Conservation (phyloP, 2,329 filamentous ascomycete genomes). For the Phoma sp. region DNA sequence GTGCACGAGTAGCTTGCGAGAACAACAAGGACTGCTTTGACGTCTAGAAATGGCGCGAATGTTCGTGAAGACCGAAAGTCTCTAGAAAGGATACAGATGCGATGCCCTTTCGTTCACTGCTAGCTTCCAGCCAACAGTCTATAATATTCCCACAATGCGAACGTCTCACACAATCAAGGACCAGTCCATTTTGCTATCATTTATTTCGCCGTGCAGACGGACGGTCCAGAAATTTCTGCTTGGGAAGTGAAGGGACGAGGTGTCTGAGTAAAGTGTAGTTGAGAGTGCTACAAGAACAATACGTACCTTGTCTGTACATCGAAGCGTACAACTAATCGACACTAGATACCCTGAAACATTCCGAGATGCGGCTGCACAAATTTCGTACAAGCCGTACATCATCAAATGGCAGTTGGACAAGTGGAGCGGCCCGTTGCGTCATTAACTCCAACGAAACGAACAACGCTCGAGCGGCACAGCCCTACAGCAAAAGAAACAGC, state of each 20-base stretch:
- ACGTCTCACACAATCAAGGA: too few relatives aligned
- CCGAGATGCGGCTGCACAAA: background rate
- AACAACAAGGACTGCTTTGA: background rate
- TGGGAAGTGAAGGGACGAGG: too few relatives aligned
- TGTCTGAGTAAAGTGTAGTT: background rate
- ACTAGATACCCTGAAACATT: background rate
- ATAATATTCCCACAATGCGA: too few relatives aligned
- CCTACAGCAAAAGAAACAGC: background rate
- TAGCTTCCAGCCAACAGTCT: too few relatives aligned
- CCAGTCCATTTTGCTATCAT: too few relatives aligned
- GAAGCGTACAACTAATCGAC: background rate
- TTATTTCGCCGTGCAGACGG: too few relatives aligned
- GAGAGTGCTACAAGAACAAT: background rate
- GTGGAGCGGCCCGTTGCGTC: constrained; percentile 1
- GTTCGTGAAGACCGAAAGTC: background rate
- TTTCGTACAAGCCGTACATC: constrained; percentile 17
- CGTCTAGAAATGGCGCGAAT: background rate
- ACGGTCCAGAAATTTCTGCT: too few relatives aligned
- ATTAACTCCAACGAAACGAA: background rate
- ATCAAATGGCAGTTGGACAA: background rate
- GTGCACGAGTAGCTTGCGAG: background rate
- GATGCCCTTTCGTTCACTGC: background rate
- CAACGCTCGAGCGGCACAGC: background rate
- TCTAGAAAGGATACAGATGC: too few relatives aligned
- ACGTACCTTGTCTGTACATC: background rate